Percentiles rank a stretch among this genome's conserved stretches.
phyloP scores from a whole-genome alignment of 257 asterid species.

The Nicotiana tomentosiformis region DNA sequence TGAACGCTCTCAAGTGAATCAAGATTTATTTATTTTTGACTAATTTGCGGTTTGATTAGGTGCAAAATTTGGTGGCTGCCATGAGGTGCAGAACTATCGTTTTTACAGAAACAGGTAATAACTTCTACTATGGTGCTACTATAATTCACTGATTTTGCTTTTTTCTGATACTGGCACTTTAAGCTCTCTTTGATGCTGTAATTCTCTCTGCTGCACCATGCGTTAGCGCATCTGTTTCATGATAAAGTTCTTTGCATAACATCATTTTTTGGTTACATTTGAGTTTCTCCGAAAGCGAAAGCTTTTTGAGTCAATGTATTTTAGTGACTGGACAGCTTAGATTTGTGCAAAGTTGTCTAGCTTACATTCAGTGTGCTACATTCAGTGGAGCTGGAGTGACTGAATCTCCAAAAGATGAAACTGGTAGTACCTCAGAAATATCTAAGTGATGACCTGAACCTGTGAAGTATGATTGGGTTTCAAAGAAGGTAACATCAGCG shows the following conservation, averaged over 20 bases:
- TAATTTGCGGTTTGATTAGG: slow-evolving; percentile 36
- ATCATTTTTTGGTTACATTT: slow-evolving; percentile 1
- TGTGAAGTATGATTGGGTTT: too few relatives aligned
- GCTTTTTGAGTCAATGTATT: neutral
- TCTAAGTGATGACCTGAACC: too few relatives aligned
- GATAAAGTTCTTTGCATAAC: neutral
- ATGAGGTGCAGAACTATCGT: slow-evolving; percentile 57
- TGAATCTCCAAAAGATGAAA: too few relatives aligned
- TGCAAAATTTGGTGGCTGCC: slow-evolving; percentile 82
- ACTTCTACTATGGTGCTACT: neutral
- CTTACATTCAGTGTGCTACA: neutral
- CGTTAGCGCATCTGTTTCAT: neutral
- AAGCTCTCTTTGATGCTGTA: neutral
- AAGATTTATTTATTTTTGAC: neutral
- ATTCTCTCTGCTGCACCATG: neutral
- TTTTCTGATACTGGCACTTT: neutral
- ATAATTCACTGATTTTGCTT: neutral
- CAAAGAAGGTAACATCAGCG: too few relatives aligned
- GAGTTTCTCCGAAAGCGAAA: neutral
- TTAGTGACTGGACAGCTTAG: neutral
- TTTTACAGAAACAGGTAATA: slow-evolving; percentile 26
- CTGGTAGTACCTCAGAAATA: too few relatives aligned
- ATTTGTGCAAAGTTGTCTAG: neutral
- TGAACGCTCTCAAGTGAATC: neutral
- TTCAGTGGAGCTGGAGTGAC: too few relatives aligned